Percentiles rank a stretch among this genome's conserved stretches.
These are phyloP conservation scores for Stagonosporopsis chrysanthemi DNA, from an alignment of 2,329 filamentous ascomycete species.

Conservation along the genomic window DNA sequence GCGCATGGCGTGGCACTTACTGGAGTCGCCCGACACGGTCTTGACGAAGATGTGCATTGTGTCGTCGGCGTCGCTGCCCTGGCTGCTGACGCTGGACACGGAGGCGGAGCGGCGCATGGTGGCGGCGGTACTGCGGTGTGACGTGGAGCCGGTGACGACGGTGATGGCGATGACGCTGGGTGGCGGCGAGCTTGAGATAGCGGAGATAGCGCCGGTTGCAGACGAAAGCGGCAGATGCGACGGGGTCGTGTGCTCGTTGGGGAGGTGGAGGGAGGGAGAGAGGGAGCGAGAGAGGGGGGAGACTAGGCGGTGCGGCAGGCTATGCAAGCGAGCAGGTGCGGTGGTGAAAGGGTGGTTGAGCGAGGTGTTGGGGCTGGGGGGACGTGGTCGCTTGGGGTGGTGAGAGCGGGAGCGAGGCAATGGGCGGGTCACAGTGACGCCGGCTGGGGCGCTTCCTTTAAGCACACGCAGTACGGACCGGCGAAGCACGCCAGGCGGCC, in stretches of 20 bases:
- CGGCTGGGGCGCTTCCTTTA: conserved; percentile 22
- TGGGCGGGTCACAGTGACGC: conserved; percentile 13
- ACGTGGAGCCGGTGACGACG: conserved; percentile 2
- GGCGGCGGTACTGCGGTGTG: conserved; percentile 17
- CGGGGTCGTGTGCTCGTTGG: conserved; percentile 13
- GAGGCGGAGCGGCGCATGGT: conserved; percentile 51
- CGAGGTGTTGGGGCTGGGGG: not conserved
- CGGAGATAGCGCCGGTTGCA: conserved; percentile 23
- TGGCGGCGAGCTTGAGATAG: conserved; percentile 19
- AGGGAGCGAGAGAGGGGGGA: too few relatives aligned
- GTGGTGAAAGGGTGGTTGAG: conserved; percentile 7
- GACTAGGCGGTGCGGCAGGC: not conserved
- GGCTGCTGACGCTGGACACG: conserved; percentile 53
- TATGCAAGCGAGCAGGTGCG: conserved; percentile 4
- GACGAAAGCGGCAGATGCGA: conserved; percentile 14
- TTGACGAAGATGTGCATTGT: conserved; percentile 70
- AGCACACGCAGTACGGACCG: conserved; percentile 13
- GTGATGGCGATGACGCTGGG: conserved; percentile 9
- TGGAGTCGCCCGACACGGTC: conserved; percentile 62
- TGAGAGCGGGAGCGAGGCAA: conserved; percentile 7
- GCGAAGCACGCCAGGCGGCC: conserved; percentile 20
- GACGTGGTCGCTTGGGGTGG: conserved; percentile 5
- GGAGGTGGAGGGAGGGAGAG: not conserved
- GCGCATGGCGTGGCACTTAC: conserved; percentile 50
- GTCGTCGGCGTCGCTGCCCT: conserved; percentile 55